A percentile compares a stretch with the other conserved stretches of the same genome.
These are phyloP conservation scores for Penicillium sp. DNA, from an alignment of 2,329 filamentous ascomycete genomes.

Conservation along the genomic window DNA sequence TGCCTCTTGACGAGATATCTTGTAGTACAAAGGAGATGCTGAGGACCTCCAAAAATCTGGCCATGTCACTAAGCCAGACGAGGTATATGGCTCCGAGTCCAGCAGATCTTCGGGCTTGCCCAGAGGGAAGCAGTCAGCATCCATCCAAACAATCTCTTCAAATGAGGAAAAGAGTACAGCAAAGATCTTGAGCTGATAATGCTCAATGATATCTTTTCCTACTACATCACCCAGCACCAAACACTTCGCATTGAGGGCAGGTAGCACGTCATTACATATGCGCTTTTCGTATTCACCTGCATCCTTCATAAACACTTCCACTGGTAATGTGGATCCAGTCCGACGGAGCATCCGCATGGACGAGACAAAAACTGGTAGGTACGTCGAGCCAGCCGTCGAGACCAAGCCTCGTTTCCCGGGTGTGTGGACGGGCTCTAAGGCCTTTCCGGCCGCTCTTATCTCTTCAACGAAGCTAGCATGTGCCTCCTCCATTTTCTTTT, in stretches of 20 bases:
- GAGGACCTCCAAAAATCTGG: constrained; percentile 56
- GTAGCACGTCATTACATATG: constrained; percentile 43
- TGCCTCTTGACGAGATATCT: constrained; percentile 39
- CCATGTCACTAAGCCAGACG: constrained; percentile 58
- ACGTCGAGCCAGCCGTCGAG: constrained; percentile 50
- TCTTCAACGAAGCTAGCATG: constrained; percentile 45
- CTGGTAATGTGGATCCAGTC: constrained; percentile 52
- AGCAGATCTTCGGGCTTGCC: constrained; percentile 51
- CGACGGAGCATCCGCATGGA: constrained; percentile 55
- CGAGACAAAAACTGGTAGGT: constrained; percentile 53
- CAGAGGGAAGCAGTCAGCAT: constrained; percentile 58
- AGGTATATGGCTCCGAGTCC: constrained; percentile 52
- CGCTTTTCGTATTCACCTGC: constrained; percentile 41
- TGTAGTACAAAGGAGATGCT: constrained; percentile 46
- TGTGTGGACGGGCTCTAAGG: constrained; percentile 36
- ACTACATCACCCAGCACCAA: constrained; percentile 47
- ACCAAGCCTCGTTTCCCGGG: constrained; percentile 51
- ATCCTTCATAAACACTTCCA: constrained; percentile 47
- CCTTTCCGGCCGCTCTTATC: constrained; percentile 26
- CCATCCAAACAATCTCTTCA: constrained; percentile 60
- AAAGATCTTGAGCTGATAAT: constrained; percentile 59
- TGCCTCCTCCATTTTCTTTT: constrained; percentile 37
- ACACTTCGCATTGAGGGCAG: constrained; percentile 44
- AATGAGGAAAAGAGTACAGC: constrained; percentile 61
- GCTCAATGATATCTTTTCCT: constrained; percentile 38